Evolutionary conservation across 352 stramenopile species (phyloP).

Genomic region (Pythium graminicola): DNA sequence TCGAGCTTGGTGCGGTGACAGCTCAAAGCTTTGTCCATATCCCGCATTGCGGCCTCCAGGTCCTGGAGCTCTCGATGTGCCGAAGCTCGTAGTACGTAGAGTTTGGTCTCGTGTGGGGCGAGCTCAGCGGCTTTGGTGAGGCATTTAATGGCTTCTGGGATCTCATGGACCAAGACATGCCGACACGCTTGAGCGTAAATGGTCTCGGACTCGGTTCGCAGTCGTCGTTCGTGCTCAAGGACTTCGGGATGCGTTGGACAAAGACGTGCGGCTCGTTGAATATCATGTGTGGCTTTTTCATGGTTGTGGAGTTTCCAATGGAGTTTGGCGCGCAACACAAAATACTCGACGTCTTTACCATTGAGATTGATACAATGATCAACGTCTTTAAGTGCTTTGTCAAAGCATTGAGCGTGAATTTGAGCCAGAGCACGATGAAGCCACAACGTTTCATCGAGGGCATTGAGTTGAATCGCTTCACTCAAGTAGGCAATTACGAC

Average conservation of each 20-base stretch:
- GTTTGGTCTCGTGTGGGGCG: conserved; percentile 52
- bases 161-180: conserved; percentile 46
- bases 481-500: conserved; percentile 63
- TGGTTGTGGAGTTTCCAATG: conserved; percentile 75
- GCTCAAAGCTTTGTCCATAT: conserved; percentile 52
- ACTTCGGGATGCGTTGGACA: conserved; percentile 65
- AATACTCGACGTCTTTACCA: conserved; percentile 68
- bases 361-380: conserved; percentile 81
- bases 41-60: conserved; percentile 47
- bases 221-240: conserved; percentile 53
- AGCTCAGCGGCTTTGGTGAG: conserved; percentile 63
- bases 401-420: conserved; percentile 49
- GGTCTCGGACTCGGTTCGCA: conserved; percentile 61
- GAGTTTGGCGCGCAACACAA: conserved; percentile 74
- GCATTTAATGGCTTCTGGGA: conserved; percentile 51
- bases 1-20: conserved; percentile 36
- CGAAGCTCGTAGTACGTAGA: conserved; percentile 63
- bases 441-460: conserved; percentile 67
- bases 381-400: conserved; percentile 69
- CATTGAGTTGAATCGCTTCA: conserved; percentile 69
- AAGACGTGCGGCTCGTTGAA: conserved; percentile 46
- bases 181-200: conserved; percentile 59
- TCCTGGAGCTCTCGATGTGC: conserved; percentile 57
- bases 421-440: conserved; percentile 66
- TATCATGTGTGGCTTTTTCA: conserved; percentile 64